phyloP scores from a whole-genome alignment of 129 eudicot species.

The Flaveria sonorensis region DNA sequence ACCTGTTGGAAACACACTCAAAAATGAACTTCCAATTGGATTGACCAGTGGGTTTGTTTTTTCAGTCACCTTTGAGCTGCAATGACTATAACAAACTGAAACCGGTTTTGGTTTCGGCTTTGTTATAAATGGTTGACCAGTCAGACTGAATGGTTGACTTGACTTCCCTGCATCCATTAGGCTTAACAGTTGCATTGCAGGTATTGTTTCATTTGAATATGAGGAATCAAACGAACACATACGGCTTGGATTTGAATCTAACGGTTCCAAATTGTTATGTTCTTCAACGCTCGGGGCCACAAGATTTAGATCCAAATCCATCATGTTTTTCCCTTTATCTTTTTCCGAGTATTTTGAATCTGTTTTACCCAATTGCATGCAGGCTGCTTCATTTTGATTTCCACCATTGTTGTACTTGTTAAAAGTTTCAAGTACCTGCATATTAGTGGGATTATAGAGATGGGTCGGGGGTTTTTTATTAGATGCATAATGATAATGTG shows the following conservation, averaged over 20 bases:
- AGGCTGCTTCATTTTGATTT: conserved; percentile 18
- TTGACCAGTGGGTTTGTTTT: conserved; percentile 26
- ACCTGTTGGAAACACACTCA: conserved; percentile 20
- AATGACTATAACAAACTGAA: conserved; percentile 43
- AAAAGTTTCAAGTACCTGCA: conserved; percentile 33
- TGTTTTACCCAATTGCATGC: conserved; percentile 31
- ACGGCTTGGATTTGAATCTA: conserved; percentile 11
- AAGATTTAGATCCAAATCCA: conserved; percentile 49
- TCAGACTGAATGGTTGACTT: conserved; percentile 32
- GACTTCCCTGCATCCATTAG: conserved; percentile 66
- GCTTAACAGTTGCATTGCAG: conserved; percentile 88
- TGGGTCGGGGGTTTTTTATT: conserved; percentile 23
- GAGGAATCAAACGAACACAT: conserved; percentile 39
- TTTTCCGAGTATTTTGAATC: conserved; percentile 29
- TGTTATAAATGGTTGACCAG: conserved; percentile 20
- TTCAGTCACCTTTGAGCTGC: conserved; percentile 29
- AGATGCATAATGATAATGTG: conserved; percentile 25
- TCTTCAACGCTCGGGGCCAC: conserved; percentile 41
- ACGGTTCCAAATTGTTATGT: conserved; percentile 30
- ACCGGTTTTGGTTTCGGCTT: conserved; percentile 50
- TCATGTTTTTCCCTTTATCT: conserved; percentile 48
- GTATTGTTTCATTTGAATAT: conserved; percentile 63
- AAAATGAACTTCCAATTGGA: conserved; percentile 32
- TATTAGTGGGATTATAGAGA: conserved; percentile 13
- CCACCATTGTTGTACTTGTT: conserved; percentile 20